These are phyloP conservation scores for Fusarium sp. DNA, from an alignment of 2,329 filamentous ascomycete species.

Conservation along the genomic window DNA sequence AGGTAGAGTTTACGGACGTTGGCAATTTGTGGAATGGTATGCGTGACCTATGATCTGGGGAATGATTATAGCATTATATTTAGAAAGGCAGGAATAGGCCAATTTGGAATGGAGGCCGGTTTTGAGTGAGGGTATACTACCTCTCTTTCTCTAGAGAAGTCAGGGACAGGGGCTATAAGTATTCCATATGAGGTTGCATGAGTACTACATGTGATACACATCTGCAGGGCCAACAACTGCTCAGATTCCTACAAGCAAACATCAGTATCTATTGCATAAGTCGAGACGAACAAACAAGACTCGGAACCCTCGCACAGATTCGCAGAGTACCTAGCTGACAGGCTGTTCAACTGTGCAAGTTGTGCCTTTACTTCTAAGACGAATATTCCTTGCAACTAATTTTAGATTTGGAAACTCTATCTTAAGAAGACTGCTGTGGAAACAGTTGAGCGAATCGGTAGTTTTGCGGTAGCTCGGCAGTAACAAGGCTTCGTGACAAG, in stretches of 20 bases:
- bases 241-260: background rate
- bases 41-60: background rate
- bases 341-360: background rate
- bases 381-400: background rate
- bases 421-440: background rate
- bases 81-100: no score
- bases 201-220: background rate
- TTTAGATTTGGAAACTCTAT: background rate
- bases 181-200: background rate
- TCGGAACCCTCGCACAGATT: background rate
- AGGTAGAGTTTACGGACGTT: conserved; percentile 39
- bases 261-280: background rate
- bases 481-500: background rate
- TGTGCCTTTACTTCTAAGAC: background rate
- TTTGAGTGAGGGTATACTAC: background rate
- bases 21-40: conserved; percentile 23
- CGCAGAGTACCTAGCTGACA: background rate
- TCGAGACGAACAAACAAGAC: accelerated
- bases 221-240: background rate
- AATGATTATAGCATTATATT: no score
- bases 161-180: background rate
- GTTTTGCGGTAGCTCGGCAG: background rate
- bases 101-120: background rate
- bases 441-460: background rate
- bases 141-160: background rate